Percentiles rank a stretch among this genome's conserved stretches.
These are phyloP conservation scores for Sonneratia alba DNA, from an alignment of 345 rosid species.

Conservation along the genomic window DNA sequence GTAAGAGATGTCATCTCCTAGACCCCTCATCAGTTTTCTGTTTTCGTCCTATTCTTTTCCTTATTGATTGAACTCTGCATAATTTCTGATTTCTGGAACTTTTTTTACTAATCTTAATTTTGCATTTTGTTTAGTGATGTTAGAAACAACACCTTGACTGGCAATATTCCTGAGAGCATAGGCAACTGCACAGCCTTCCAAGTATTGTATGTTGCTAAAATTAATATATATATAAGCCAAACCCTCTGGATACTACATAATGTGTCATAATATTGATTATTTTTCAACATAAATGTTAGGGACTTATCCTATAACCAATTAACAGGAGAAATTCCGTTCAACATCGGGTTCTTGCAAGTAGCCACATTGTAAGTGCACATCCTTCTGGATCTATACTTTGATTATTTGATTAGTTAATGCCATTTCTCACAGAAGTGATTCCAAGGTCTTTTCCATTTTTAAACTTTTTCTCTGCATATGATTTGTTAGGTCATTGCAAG, in stretches of 20 bases:
- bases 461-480: neutral
- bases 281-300: constrained; percentile 29
- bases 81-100: neutral
- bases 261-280: neutral
- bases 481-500: constrained; percentile 75
- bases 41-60: neutral
- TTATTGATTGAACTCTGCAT: neutral
- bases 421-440: neutral
- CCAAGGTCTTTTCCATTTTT: neutral
- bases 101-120: neutral
- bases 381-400: neutral
- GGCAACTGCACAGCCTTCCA: constrained; percentile 99
- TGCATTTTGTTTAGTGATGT: constrained; percentile 51
- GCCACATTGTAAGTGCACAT: constrained; percentile 70
- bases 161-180: constrained; percentile 75
- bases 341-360: constrained; percentile 95
- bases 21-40: neutral
- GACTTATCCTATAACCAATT: constrained; percentile 90
- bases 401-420: neutral
- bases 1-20: constrained; percentile 36
- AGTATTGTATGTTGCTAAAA: constrained; percentile 70
- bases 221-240: constrained; percentile 3
- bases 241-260: neutral
- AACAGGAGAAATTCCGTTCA: constrained; percentile 87
- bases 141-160: constrained; percentile 86